These are phyloP conservation scores for Dictyostelium purpureum DNA, from an alignment of 78 protist species.

Conservation along the genomic window DNA sequence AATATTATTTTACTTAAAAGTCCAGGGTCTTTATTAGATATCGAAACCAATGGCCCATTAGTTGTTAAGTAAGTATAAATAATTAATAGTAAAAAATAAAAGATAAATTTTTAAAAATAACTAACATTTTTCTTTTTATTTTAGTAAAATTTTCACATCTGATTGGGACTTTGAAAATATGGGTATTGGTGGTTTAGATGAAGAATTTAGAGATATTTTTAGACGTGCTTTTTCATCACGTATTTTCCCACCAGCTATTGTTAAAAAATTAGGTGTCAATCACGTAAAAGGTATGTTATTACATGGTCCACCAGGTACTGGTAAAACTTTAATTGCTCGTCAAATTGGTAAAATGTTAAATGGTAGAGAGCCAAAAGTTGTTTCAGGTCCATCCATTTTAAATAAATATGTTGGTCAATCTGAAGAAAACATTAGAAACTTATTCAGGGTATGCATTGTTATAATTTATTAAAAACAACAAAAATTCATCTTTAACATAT, in stretches of 20 bases:
- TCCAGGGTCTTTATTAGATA: constrained; percentile 18
- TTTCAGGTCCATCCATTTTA: constrained; percentile 88
- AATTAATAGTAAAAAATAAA: neutral
- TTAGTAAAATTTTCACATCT: constrained; percentile 60
- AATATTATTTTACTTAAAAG: constrained; percentile 14
- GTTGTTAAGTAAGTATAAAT: constrained; percentile 1
- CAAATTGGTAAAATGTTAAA: constrained; percentile 99
- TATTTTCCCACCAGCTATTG: constrained; percentile 92
- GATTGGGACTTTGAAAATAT: constrained; percentile 95
- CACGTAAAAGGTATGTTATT: constrained; percentile 98
- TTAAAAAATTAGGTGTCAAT: constrained; percentile 92
- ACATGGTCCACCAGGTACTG: constrained; percentile 99
- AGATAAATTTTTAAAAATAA: neutral
- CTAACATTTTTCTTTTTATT: neutral
- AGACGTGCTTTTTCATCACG: constrained; percentile 99
- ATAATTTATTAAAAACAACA: constrained; percentile 17
- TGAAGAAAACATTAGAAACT: constrained; percentile 97
- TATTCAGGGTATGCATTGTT: constrained; percentile 82
- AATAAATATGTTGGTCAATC: constrained; percentile 97
- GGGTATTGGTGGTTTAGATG: constrained; percentile 98
- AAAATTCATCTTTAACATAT: too few species aligned
- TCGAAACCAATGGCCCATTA: constrained; percentile 42
- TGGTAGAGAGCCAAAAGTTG: constrained; percentile 95
- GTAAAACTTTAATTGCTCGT: constrained; percentile 99
- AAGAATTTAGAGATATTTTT: constrained; percentile 94